phyloP scores from a whole-genome alignment of 2,329 filamentous ascomycete genomes.

The Colletotrichum filicis region DNA sequence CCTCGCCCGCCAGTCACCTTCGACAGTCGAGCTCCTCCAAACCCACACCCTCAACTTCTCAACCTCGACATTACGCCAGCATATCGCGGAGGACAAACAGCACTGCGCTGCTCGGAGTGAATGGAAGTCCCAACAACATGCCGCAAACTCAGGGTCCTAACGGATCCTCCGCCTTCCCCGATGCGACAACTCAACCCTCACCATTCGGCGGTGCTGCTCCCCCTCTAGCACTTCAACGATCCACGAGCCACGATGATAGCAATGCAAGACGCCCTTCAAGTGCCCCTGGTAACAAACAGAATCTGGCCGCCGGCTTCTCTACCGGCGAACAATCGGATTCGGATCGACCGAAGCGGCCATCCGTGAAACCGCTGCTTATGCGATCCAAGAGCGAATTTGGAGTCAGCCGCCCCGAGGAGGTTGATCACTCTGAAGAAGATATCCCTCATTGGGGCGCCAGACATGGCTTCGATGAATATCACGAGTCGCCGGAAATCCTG shows the following conservation, averaged over 20 bases:
- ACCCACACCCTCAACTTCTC: slow-evolving; percentile 23
- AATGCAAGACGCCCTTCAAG: slow-evolving; percentile 55
- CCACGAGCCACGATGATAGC: slow-evolving; percentile 32
- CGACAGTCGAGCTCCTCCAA: slow-evolving; percentile 32
- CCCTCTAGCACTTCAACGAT: slow-evolving; percentile 31
- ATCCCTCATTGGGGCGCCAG: slow-evolving; percentile 69
- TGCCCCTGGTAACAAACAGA: slow-evolving; percentile 54
- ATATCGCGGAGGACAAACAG: slow-evolving; percentile 32
- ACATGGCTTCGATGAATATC: slow-evolving; percentile 93
- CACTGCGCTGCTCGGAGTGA: slow-evolving; percentile 34
- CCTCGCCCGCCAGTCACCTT: slow-evolving; percentile 27
- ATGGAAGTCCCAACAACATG: slow-evolving; percentile 30
- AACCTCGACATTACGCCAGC: slow-evolving; percentile 31
- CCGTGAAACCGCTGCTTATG: slow-evolving; percentile 60
- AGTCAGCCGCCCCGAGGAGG: slow-evolving; percentile 51
- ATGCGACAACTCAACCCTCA: slow-evolving; percentile 28
- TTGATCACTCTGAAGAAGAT: slow-evolving; percentile 57
- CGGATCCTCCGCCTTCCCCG: slow-evolving; percentile 26
- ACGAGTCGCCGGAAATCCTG: slow-evolving; percentile 90
- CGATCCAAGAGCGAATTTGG: slow-evolving; percentile 69
- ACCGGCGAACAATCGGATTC: slow-evolving; percentile 43
- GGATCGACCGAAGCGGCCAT: slow-evolving; percentile 49
- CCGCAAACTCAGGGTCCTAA: slow-evolving; percentile 22
- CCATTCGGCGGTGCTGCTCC: slow-evolving; percentile 1
- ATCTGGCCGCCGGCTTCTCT: slow-evolving; percentile 9